A percentile compares a stretch with the other conserved stretches of the same genome.
Conservation (phyloP, 1,284 basidiomycete species). For the Pyrrhoderma lamaoense region DNA sequence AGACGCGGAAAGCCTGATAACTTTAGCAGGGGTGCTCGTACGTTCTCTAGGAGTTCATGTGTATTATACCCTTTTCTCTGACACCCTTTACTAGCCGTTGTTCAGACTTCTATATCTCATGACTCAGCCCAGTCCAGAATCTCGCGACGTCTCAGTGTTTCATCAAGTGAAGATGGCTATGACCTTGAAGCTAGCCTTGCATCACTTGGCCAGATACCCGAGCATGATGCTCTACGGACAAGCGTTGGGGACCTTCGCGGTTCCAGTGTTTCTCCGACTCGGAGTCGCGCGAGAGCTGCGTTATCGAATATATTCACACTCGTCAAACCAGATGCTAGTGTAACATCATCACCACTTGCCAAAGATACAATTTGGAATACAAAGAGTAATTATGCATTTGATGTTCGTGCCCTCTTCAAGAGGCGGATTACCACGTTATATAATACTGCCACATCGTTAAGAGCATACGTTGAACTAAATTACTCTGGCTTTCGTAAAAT, state of each 20-base stretch:
- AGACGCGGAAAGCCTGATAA: conserved; percentile 13
- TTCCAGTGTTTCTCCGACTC: conserved; percentile 34
- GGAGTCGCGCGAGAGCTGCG: conserved; percentile 25
- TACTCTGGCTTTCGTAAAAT: conserved; percentile 95
- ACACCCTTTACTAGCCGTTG: conserved; percentile 11
- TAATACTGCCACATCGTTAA: conserved; percentile 75
- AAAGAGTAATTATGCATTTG: conserved; percentile 79
- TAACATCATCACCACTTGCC: conserved; percentile 33
- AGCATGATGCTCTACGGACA: conserved; percentile 18
- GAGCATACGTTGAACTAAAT: conserved; percentile 93
- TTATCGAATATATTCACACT: conserved; percentile 43
- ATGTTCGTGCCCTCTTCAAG: conserved; percentile 87
- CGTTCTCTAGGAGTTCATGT: neutral
- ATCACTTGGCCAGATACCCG: conserved; percentile 28
- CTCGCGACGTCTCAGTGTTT: conserved; percentile 42
- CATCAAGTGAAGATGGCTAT: conserved; percentile 41
- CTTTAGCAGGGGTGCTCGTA: conserved; percentile 20
- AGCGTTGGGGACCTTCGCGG: conserved; percentile 13
- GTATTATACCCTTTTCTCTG: neutral
- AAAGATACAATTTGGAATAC: conserved; percentile 71
- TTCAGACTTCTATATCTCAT: conserved; percentile 11
- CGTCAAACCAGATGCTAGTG: conserved; percentile 39
- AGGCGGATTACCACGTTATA: conserved; percentile 86
- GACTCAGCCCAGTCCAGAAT: conserved; percentile 20
- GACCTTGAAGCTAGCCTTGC: conserved; percentile 38